A percentile compares a stretch with the other conserved stretches of the same genome.
These are phyloP conservation scores for Trichoderma asperelloides DNA, from an alignment of 495 filamentous ascomycete genomes.

Conservation along the genomic window DNA sequence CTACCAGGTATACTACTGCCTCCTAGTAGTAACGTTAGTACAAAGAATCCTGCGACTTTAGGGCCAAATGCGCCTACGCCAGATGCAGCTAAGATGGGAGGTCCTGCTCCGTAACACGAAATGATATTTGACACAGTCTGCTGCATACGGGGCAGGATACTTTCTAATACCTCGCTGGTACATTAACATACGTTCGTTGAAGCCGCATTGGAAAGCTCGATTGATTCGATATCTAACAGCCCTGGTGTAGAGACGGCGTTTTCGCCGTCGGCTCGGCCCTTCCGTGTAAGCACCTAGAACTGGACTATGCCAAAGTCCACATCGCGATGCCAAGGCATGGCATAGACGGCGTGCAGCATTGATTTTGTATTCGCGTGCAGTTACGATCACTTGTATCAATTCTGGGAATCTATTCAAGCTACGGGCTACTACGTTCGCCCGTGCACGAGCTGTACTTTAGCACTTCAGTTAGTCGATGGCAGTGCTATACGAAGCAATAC, in stretches of 20 bases:
- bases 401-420: not conserved
- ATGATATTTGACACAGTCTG: not conserved
- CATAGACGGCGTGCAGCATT: not conserved
- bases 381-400: not conserved
- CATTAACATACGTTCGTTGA: not conserved
- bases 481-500: too few species aligned
- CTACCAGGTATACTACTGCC: too few species aligned
- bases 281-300: conserved; percentile 2
- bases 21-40: too few species aligned
- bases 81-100: not conserved
- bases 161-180: not conserved
- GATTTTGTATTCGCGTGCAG: not conserved
- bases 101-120: not conserved
- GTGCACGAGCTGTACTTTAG: too few species aligned
- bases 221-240: not conserved
- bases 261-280: not conserved
- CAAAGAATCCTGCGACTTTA: too few species aligned
- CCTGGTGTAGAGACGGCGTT: not conserved
- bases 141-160: too few species aligned
- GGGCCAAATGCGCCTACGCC: not conserved
- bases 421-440: not conserved
- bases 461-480: too few species aligned
- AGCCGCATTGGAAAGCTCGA: not conserved
- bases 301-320: not conserved
- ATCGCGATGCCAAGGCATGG: not conserved